Conservation (phyloP, 1,139 yeast species). For the Nakaseomyces uthaithaninus region DNA sequence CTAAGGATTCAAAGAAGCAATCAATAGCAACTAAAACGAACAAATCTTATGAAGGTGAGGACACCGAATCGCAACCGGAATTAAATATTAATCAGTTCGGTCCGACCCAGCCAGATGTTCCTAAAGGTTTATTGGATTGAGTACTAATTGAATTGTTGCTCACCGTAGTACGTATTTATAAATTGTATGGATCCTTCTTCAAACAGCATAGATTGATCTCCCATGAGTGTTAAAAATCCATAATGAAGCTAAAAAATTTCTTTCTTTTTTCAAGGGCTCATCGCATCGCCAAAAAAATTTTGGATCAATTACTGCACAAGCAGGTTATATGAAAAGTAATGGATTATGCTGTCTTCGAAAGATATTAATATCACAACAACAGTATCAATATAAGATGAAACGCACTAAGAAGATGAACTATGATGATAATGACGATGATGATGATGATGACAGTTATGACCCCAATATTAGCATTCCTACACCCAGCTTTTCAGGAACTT, state of each 20-base stretch:
- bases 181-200: too few relatives aligned
- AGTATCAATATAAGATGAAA: too few relatives aligned
- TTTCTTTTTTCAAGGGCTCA: neutral
- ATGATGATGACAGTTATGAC: slow-evolving; percentile 6
- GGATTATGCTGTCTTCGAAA: too few relatives aligned
- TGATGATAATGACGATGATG: neutral
- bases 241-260: too few relatives aligned
- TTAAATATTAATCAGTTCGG: slow-evolving; percentile 24
- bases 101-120: slow-evolving; percentile 32
- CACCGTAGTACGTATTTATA: too few relatives aligned
- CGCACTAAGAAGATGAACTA: neutral
- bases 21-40: too few relatives aligned
- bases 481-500: slow-evolving; percentile 27
- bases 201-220: too few relatives aligned
- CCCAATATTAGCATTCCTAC: slow-evolving; percentile 16
- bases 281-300: neutral
- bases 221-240: too few relatives aligned
- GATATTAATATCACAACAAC: too few relatives aligned
- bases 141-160: too few relatives aligned
- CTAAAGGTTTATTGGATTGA: slow-evolving; percentile 33
- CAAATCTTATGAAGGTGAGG: neutral
- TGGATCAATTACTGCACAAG: neutral
- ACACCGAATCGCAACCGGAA: slow-evolving; percentile 6
- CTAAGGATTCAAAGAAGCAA: neutral
- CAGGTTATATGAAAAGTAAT: too few relatives aligned